Evolutionary conservation across 1,284 basidiomycete genomes (phyloP).

Genomic region (Ganoderma sinense): DNA sequence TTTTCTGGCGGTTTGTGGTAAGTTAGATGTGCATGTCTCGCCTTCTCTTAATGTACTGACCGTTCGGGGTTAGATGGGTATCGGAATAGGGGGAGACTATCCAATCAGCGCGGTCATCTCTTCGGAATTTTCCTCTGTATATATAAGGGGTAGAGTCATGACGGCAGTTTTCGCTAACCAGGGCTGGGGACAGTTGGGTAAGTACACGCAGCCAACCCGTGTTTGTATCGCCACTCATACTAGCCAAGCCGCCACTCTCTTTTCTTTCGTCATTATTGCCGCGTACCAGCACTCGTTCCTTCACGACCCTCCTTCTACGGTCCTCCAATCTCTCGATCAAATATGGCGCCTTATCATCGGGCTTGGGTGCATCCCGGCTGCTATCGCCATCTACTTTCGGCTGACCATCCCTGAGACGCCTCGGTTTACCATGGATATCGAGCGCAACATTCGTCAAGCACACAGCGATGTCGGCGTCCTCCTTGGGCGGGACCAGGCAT

Average conservation of each 20-base stretch:
- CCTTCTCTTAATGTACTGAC: slow-evolving; percentile 9
- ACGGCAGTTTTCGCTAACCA: slow-evolving; percentile 74
- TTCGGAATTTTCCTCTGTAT: slow-evolving; percentile 80
- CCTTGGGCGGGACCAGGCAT: slow-evolving; percentile 57
- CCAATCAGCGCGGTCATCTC: slow-evolving; percentile 72
- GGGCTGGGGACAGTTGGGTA: slow-evolving; percentile 75
- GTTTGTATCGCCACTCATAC: slow-evolving; percentile 18
- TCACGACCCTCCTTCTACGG: slow-evolving; percentile 46
- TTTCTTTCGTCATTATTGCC: slow-evolving; percentile 71
- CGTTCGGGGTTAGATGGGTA: slow-evolving; percentile 55
- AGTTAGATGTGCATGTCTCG: slow-evolving; percentile 30
- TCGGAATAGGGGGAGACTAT: slow-evolving; percentile 81
- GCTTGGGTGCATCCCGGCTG: slow-evolving; percentile 73
- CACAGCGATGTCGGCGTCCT: slow-evolving; percentile 72
- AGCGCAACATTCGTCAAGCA: slow-evolving; percentile 83
- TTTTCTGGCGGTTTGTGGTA: slow-evolving; percentile 74
- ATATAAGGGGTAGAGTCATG: slow-evolving; percentile 78
- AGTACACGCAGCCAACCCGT: slow-evolving; percentile 37
- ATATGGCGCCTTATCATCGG: slow-evolving; percentile 79
- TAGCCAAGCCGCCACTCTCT: slow-evolving; percentile 65
- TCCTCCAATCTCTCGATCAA: slow-evolving; percentile 59
- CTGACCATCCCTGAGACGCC: slow-evolving; percentile 82
- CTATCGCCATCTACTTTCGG: slow-evolving; percentile 78
- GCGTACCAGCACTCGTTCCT: slow-evolving; percentile 75
- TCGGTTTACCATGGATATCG: slow-evolving; percentile 91